Percentiles rank a stretch among this genome's conserved stretches.
Evolutionary conservation across 345 rosid genomes (phyloP).

Genomic region (Gossypium anomalum): DNA sequence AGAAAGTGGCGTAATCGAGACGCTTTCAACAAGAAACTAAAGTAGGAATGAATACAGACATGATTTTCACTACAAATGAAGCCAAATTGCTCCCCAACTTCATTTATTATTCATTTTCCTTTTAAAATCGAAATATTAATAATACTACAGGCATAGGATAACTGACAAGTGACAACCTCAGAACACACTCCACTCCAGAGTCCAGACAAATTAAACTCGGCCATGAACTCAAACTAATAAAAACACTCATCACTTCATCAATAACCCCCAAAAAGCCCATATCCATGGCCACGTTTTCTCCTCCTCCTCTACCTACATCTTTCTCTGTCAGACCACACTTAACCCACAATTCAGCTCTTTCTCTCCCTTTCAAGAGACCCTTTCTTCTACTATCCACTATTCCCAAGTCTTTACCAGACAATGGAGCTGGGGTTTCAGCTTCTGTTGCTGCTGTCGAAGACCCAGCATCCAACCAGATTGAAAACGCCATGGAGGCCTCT

Average conservation of each 20-base stretch:
- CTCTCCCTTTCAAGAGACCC: slow-evolving; percentile 34
- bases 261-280: slow-evolving; percentile 26
- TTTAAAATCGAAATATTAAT: background rate
- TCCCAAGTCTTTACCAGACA: slow-evolving; percentile 45
- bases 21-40: too few relatives aligned
- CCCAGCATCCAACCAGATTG: slow-evolving; percentile 21
- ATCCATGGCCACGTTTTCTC: slow-evolving; percentile 55
- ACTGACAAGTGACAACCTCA: background rate
- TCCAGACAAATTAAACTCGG: background rate
- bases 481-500: slow-evolving; percentile 17
- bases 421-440: slow-evolving; percentile 45
- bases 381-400: slow-evolving; percentile 22
- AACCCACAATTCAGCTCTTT: slow-evolving; percentile 28
- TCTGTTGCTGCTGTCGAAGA: slow-evolving; percentile 33
- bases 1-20: too few relatives aligned
- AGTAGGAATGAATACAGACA: too few relatives aligned
- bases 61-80: background rate
- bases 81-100: background rate
- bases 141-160: background rate
- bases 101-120: background rate
- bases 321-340: slow-evolving; percentile 34
- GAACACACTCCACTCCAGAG: background rate
- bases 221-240: background rate
- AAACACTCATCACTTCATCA: background rate
- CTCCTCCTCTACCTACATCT: slow-evolving; percentile 20